phyloP scores from a whole-genome alignment of 345 rosid genomes.

The Pistacia integerrima region DNA sequence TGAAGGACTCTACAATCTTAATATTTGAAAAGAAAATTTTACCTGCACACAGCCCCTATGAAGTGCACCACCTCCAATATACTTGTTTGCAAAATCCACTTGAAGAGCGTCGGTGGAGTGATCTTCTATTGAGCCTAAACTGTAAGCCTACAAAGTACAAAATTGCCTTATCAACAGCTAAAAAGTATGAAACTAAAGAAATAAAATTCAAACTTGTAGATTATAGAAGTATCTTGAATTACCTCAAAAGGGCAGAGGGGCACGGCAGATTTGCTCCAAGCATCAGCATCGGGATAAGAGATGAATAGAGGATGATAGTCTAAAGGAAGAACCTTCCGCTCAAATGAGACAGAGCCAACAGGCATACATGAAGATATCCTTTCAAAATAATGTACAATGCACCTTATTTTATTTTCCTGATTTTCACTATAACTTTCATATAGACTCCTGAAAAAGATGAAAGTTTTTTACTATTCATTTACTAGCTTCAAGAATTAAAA shows the following conservation, averaged over 20 bases:
- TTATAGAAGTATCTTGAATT: slow-evolving; percentile 8
- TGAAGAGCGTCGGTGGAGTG: slow-evolving; percentile 61
- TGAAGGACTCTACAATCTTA: neutral
- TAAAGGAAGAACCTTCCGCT: slow-evolving; percentile 73
- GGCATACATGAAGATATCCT: slow-evolving; percentile 68
- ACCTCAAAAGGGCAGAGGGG: slow-evolving; percentile 83
- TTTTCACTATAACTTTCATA: slow-evolving; percentile 58
- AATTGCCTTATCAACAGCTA: neutral
- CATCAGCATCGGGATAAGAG: slow-evolving; percentile 53
- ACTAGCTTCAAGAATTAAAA: slow-evolving; percentile 5
- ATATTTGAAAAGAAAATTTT: neutral
- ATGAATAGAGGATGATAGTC: slow-evolving; percentile 31
- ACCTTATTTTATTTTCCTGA: slow-evolving; percentile 79
- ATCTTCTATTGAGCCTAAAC: slow-evolving; percentile 78
- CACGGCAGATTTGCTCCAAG: slow-evolving; percentile 67
- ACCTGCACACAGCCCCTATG: slow-evolving; percentile 92
- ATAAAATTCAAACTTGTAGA: neutral
- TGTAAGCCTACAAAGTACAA: slow-evolving; percentile 45
- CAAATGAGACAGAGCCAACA: slow-evolving; percentile 73
- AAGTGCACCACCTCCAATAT: slow-evolving; percentile 92
- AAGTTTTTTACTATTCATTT: slow-evolving; percentile 10
- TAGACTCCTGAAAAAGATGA: slow-evolving; percentile 57
- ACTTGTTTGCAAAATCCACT: slow-evolving; percentile 92
- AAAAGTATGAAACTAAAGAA: slow-evolving; percentile 1
- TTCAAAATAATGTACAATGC: slow-evolving; percentile 76